Conservation (phyloP, 2,329 filamentous ascomycete genomes). For the Aspergillus ustus region DNA sequence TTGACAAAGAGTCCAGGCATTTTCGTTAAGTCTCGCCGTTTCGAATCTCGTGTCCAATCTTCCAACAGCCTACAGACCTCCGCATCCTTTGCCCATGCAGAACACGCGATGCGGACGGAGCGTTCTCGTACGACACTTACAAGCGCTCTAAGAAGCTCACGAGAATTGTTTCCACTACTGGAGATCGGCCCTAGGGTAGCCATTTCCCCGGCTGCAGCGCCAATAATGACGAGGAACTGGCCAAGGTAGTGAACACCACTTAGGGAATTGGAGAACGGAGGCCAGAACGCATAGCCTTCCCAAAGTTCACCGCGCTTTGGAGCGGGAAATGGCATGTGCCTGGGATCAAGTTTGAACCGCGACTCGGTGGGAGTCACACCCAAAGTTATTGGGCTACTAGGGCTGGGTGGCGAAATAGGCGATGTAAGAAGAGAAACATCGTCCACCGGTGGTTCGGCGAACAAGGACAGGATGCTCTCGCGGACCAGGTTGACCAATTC, state of each 20-base stretch:
- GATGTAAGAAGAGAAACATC: slow-evolving; percentile 89
- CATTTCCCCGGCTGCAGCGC: slow-evolving; percentile 86
- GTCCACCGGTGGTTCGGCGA: slow-evolving; percentile 84
- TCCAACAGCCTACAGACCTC: slow-evolving; percentile 91
- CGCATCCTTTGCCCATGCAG: slow-evolving; percentile 90
- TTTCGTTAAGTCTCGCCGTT: slow-evolving; percentile 83
- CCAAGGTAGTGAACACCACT: slow-evolving; percentile 90
- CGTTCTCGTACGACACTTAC: slow-evolving; percentile 82
- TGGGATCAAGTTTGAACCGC: slow-evolving; percentile 78
- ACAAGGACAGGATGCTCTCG: slow-evolving; percentile 79
- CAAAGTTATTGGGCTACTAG: slow-evolving; percentile 64
- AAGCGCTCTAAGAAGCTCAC: slow-evolving; percentile 75
- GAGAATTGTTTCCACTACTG: slow-evolving; percentile 53
- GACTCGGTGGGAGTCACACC: slow-evolving; percentile 66
- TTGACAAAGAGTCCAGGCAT: slow-evolving; percentile 86
- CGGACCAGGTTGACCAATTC: slow-evolving; percentile 85
- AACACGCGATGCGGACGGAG: slow-evolving; percentile 81
- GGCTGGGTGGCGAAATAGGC: slow-evolving; percentile 70
- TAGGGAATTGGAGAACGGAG: slow-evolving; percentile 86
- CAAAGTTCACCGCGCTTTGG: slow-evolving; percentile 81
- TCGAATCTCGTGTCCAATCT: slow-evolving; percentile 85
- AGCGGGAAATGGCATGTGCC: slow-evolving; percentile 75
- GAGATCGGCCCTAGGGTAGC: slow-evolving; percentile 72
- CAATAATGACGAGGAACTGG: slow-evolving; percentile 79
- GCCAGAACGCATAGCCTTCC: slow-evolving; percentile 97